A percentile compares a stretch with the other conserved stretches of the same genome.
These are phyloP conservation scores for Golubevia pallescens DNA, from an alignment of 1,284 basidiomycete species.

Conservation along the genomic window DNA sequence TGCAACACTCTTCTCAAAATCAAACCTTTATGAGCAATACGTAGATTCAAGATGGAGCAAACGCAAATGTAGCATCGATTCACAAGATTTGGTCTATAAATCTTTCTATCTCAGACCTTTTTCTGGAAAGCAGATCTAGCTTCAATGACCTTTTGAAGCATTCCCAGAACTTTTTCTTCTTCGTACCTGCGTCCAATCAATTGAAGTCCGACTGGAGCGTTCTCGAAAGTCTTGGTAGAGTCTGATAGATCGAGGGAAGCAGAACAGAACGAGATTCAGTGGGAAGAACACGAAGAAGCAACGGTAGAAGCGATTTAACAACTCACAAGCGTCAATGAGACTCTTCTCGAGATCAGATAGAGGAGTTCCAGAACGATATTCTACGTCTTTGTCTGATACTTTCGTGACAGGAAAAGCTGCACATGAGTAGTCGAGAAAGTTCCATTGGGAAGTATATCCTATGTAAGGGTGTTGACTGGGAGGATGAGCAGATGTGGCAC, in stretches of 20 bases:
- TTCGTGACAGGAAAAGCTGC: conserved; percentile 70
- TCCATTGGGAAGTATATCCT: conserved; percentile 73
- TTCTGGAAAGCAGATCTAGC: neutral
- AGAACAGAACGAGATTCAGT: conserved; percentile 4
- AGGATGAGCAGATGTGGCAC: conserved; percentile 5
- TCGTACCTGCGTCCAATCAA: conserved; percentile 75
- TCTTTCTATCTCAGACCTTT: neutral
- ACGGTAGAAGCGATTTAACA: neutral
- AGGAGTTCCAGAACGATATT: conserved; percentile 69
- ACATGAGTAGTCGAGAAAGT: conserved; percentile 74
- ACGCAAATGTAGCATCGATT: no score
- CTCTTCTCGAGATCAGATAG: conserved; percentile 68
- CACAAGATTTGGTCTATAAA: no score
- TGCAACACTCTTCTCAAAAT: no score
- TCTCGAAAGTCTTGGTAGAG: conserved; percentile 69
- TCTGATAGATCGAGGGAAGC: conserved; percentile 66
- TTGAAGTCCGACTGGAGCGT: conserved; percentile 75
- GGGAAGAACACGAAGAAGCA: neutral
- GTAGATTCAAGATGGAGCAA: no score
- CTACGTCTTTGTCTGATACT: conserved; percentile 66
- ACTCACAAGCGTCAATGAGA: conserved; percentile 71
- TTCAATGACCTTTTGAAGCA: conserved; percentile 48
- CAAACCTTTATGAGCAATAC: no score
- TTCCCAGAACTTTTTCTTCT: conserved; percentile 74
- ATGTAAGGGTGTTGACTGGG: no score